Conservation (phyloP, 23 red algal genomes). For the Gracilaria domingensis region DNA sequence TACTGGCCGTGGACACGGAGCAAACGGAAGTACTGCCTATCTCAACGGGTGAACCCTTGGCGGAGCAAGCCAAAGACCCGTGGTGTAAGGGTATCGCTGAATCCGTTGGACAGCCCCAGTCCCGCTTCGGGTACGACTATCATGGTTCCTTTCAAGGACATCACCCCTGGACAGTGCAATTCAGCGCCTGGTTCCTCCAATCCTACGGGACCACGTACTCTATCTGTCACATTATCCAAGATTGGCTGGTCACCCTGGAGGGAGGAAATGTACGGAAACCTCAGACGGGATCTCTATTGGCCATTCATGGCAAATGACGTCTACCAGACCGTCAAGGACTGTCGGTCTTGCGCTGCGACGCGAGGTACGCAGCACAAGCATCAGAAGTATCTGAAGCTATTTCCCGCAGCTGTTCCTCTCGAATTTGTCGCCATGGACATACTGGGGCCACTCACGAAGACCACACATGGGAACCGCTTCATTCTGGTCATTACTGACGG, state of each 20-base stretch:
- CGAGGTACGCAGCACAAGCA: conserved; percentile 2
- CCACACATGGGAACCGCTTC: conserved; percentile 17
- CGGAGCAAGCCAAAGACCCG: conserved; percentile 28
- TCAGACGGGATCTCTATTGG: conserved; percentile 64
- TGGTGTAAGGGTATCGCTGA: conserved; percentile 6
- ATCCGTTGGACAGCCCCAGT: neutral
- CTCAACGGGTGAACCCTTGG: conserved; percentile 13
- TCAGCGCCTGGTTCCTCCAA: conserved; percentile 36
- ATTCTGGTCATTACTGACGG: conserved; percentile 56
- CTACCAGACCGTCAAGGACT: conserved; percentile 23
- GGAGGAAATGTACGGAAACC: conserved; percentile 31
- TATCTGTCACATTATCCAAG: conserved; percentile 46
- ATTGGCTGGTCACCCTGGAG: conserved; percentile 58
- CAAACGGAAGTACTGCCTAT: conserved; percentile 19
- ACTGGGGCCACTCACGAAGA: conserved; percentile 37
- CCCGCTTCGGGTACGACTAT: conserved; percentile 19
- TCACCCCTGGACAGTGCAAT: conserved; percentile 44
- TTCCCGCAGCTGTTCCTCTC: neutral
- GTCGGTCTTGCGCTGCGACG: neutral
- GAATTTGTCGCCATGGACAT: conserved; percentile 51
- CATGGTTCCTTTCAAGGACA: conserved; percentile 26
- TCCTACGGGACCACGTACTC: conserved; percentile 35
- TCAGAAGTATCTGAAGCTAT: conserved; percentile 11
- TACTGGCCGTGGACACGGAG: conserved; percentile 1
- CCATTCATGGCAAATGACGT: conserved; percentile 61